phyloP scores from a whole-genome alignment of 495 filamentous ascomycete species.

The Bacidia rubella region DNA sequence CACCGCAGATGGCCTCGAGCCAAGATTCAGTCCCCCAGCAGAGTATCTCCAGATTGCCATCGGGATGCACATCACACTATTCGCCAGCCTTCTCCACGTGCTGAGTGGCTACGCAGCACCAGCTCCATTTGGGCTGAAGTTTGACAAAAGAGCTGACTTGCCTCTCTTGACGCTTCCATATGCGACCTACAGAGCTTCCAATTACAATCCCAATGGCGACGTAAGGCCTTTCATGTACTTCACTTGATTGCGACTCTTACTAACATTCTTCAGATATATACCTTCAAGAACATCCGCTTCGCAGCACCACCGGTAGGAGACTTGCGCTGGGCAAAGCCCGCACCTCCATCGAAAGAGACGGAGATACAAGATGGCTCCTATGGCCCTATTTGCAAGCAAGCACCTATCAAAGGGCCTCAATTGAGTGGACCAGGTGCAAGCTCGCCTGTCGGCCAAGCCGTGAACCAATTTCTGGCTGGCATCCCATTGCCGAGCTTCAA shows the following conservation, averaged over 20 bases:
- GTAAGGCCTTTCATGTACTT: conserved; percentile 9
- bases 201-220: conserved; percentile 25
- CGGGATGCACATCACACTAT: no score
- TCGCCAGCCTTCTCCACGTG: no score
- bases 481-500: conserved; percentile 15
- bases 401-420: conserved; percentile 25
- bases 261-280: conserved; percentile 22
- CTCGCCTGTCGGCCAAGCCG: conserved; percentile 24
- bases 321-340: conserved; percentile 42
- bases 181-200: conserved; percentile 24
- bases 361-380: conserved; percentile 38
- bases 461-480: conserved; percentile 25
- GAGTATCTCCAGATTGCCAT: no score
- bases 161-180: conserved; percentile 26
- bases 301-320: conserved; percentile 40
- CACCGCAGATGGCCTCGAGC: no score
- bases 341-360: conserved; percentile 31
- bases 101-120: conserved; percentile 9
- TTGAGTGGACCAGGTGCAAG: conserved; percentile 24
- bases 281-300: conserved; percentile 45
- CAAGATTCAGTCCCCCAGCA: no score
- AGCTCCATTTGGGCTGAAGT: conserved; percentile 10
- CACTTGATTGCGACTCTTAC: not conserved
- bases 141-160: conserved; percentile 18
- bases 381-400: conserved; percentile 33